phyloP scores from a whole-genome alignment of 1,284 basidiomycete species.

The Moniliophthora roreri region DNA sequence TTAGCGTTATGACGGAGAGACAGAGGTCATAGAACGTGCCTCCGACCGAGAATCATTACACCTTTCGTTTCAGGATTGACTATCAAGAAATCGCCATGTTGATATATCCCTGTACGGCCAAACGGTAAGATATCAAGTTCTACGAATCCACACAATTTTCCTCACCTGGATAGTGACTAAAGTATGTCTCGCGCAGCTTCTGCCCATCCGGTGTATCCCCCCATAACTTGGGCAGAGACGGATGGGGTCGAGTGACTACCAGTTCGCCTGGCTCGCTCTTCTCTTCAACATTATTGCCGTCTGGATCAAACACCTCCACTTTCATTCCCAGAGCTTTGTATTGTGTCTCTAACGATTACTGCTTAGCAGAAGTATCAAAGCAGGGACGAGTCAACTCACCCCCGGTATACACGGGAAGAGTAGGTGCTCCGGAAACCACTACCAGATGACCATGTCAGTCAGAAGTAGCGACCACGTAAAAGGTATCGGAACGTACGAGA shows the following conservation, averaged over 20 bases:
- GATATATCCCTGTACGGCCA: constrained; percentile 51
- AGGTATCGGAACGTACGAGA: constrained; percentile 41
- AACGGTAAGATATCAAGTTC: background rate
- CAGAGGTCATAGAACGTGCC: constrained; percentile 31
- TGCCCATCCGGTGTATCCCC: constrained; percentile 56
- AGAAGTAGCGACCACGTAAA: background rate
- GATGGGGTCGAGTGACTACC: constrained; percentile 75
- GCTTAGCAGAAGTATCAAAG: background rate
- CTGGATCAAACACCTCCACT: constrained; percentile 57
- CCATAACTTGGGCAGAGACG: constrained; percentile 86
- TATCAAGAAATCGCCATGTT: constrained; percentile 68
- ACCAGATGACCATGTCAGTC: background rate
- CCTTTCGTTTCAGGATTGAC: constrained; percentile 63
- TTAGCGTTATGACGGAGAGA: background rate
- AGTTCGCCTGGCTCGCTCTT: constrained; percentile 62
- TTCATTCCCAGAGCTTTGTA: constrained; percentile 65
- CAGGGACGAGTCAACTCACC: constrained; percentile 31
- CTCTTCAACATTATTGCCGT: constrained; percentile 56
- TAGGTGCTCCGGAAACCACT: constrained; percentile 49
- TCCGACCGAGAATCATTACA: constrained; percentile 62
- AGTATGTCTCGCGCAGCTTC: constrained; percentile 78
- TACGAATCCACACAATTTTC: constrained; percentile 6
- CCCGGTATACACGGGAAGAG: constrained; percentile 52
- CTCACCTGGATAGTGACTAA: constrained; percentile 62
- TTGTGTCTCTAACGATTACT: constrained; percentile 50